A percentile compares a stretch with the other conserved stretches of the same genome.
phyloP scores from a whole-genome alignment of 148 eudicot genomes.

The Rhododendron ferrugineum region DNA sequence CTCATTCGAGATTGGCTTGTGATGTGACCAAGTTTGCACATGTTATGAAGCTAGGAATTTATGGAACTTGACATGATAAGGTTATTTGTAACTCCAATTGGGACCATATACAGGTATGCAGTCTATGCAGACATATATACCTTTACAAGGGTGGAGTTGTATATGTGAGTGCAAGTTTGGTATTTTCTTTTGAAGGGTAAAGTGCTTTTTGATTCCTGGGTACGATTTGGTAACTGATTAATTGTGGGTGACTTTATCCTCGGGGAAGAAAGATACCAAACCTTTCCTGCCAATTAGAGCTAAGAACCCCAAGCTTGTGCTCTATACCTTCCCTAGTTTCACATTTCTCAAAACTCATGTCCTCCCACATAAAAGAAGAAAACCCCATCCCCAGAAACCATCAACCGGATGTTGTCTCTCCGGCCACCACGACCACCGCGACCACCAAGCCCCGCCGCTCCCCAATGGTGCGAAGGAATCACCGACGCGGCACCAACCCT shows the following conservation, averaged over 20 bases:
- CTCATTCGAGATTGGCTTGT: neutral
- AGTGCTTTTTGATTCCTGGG: conserved; percentile 6
- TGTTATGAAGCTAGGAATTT: neutral
- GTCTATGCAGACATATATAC: neutral
- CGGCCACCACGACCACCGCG: neutral
- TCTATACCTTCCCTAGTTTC: neutral
- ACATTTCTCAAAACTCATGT: neutral
- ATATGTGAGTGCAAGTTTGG: conserved; percentile 9
- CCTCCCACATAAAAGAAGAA: neutral
- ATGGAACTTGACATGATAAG: neutral
- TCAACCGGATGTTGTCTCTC: conserved; percentile 7
- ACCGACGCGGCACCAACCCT: conserved; percentile 30
- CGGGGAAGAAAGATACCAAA: conserved; percentile 82
- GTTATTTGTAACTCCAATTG: neutral
- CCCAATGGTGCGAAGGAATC: conserved; percentile 23
- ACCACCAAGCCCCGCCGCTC: neutral
- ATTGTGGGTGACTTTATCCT: conserved; percentile 32
- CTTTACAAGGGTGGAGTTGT: neutral
- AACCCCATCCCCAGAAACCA: neutral
- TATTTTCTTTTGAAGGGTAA: conserved; percentile 16
- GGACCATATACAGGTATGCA: neutral
- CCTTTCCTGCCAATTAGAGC: conserved; percentile 47
- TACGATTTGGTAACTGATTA: neutral
- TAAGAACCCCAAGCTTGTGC: conserved; percentile 30
- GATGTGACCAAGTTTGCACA: neutral